Base-by-base conservation (phyloP, 2,329 filamentous ascomycete genomes). In the Colletotrichum karsti region DNA sequence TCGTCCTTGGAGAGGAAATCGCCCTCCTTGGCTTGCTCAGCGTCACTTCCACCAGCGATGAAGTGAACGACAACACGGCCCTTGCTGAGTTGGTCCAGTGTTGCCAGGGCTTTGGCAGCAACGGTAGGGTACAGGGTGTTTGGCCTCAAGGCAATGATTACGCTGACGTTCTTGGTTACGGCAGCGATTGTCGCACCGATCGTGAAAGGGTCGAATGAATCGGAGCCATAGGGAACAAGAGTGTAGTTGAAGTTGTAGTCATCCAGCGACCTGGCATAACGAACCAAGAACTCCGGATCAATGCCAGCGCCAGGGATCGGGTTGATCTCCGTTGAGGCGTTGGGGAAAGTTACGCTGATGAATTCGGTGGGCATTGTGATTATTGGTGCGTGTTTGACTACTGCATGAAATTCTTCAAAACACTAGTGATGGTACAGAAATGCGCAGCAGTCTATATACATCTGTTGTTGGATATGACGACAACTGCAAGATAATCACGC, bases 221-320 rank as follows among this genome's bases (percentile, higher is more conserved):
- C 82, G 0, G 87, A 89, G 56, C 84, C 83, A 69, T 90, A 90
- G 0, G 88, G 88, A 15, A 90, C 81, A 2, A 90, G 82, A 0
- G 88, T 90, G 75, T 90, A 90, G 76, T 89, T 88, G 80, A 85
- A 90, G 50, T 77, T 85, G 74, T 89, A 86, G 72, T 90, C 87
- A 69, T 91, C 88, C 2, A 90, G 80, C 5, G 80, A 82, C 22
- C 85, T 82, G 13, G 87, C 85, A 72, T 90, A 90, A 30, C 87
- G 85, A 30, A 81, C 77, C 4, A 90, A 82, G 71, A 81, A 90
- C 7, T 86, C 85, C 1, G 85, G 82, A 70, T 90, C 87, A 12
- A 89, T 81, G 1, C 75, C 66, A n/a, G 85, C 82, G 22, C 81
- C 80, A 1, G 85, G 84, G 62, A 88, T 83, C 2, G 84, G 87